Evolutionary conservation across 768 basidiomycete species (phyloP), one percentile per base, ranked within the genome.

Genomic region (Podaxis sp.): DNA sequence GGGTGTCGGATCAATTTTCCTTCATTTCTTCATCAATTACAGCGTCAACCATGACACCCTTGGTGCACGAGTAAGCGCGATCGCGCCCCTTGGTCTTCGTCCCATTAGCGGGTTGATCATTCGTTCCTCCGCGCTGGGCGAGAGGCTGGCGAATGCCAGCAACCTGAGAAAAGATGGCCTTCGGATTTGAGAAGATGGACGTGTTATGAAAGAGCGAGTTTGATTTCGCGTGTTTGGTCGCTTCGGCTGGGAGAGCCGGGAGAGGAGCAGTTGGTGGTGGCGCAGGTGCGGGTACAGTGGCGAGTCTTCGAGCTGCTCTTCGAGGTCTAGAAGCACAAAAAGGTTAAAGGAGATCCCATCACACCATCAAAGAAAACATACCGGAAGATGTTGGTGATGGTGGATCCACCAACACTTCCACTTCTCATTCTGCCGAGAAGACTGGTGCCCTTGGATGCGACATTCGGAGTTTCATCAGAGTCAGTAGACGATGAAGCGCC

Each of bases 341-440:
- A 46, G 17, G 12, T 51, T 48, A 65, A 56, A 52, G 36, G 40
- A 2, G 61, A 36, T 33, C 8, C n/a, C 15, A 52, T 11, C n/a
- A 38, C 12, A 40, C 7, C 24, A 28, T 12, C 28, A 28, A 59
- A 56, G 67, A 56, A 28, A 56, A 69, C 72, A 68, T 70, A 24
- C 65, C 64, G 33, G 62, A 52, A 42, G 54, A 63, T 12, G 30
- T 48, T 44, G 63, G 62, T 49, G 59, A 26, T 56, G 42, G 28
- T 46, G 42, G 52, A 24, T 12, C 70, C 68, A 40, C 79, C 74
- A 19, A 81, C 71, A 63, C 87, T 88, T 4, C 86, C 86, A 65
- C 84, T 87, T 52, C 86, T 75, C 70, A 86, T 70, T 52, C 86
- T 74, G n/a, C 82, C 79, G 26, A 84, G 74, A 11, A 86, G 70